Conservation (phyloP, 176 grass and related monocot species). For the Carex scoparia region DNA sequence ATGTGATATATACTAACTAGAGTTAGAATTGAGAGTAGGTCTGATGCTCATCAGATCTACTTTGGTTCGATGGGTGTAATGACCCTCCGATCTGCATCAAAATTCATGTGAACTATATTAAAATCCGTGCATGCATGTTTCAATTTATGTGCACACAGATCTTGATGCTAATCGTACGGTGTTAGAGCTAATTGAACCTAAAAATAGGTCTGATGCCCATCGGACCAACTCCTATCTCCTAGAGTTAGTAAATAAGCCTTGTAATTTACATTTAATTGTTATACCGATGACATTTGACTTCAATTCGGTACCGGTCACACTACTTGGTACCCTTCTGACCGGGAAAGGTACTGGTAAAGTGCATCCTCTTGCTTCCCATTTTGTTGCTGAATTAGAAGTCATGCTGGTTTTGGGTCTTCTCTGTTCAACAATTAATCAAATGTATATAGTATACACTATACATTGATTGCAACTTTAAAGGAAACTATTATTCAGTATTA, state of each 20-base stretch:
- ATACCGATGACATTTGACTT: background rate
- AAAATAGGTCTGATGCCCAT: no score
- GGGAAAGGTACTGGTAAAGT: background rate
- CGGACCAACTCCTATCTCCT: background rate
- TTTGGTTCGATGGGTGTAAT: no score
- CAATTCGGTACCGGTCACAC: background rate
- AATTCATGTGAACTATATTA: no score
- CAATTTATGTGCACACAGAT: no score
- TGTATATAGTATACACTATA: background rate
- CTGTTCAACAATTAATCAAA: background rate
- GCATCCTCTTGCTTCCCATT: background rate
- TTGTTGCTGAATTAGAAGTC: background rate
- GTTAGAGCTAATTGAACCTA: no score
- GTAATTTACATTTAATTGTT: background rate
- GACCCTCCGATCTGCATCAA: no score
- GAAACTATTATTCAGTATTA: background rate
- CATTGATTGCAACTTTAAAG: background rate
- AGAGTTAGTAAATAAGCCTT: slow-evolving; percentile 1
- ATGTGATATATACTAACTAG: background rate
- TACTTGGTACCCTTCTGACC: background rate
- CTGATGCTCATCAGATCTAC: no score
- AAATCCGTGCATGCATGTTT: no score
- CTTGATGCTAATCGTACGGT: no score
- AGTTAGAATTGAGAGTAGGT: no score
- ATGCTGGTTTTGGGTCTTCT: background rate